phyloP scores from a whole-genome alignment of 495 filamentous ascomycete species.

The Achaetomiella virescens region DNA sequence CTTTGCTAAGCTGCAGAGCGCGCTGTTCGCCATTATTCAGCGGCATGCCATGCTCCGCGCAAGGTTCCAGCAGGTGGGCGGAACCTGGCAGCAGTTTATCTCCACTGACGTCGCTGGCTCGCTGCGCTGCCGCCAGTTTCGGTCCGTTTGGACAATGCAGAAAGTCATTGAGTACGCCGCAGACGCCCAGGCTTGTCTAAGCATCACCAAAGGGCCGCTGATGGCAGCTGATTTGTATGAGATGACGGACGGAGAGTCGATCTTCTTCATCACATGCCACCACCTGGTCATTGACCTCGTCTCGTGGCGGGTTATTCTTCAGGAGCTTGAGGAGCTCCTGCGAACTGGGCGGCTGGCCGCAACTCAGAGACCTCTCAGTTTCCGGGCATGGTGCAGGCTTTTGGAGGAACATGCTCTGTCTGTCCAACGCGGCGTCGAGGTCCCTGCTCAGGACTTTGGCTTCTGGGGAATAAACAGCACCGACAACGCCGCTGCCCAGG shows the following conservation, averaged over 20 bases:
- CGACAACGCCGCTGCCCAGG: constrained; percentile 18
- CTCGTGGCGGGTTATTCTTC: constrained; percentile 52
- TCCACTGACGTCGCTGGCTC: constrained; percentile 15
- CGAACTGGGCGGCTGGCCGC: neutral
- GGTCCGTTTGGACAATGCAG: constrained; percentile 7
- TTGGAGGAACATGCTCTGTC: constrained; percentile 5
- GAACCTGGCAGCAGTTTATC: constrained; percentile 27
- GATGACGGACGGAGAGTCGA: neutral
- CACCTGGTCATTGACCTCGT: constrained; percentile 55
- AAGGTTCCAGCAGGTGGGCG: constrained; percentile 36
- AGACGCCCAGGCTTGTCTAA: constrained; percentile 27
- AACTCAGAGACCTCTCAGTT: constrained; percentile 33
- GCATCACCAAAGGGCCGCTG: constrained; percentile 33
- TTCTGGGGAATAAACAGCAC: constrained; percentile 24
- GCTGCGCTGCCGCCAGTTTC: constrained; percentile 10
- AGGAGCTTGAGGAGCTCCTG: constrained; percentile 50
- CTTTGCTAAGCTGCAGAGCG: constrained; percentile 12
- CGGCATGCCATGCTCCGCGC: constrained; percentile 60
- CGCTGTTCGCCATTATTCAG: constrained; percentile 23
- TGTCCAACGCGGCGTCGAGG: neutral
- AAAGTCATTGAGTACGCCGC: constrained; percentile 2
- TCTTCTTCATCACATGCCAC: constrained; percentile 47
- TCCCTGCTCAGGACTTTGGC: constrained; percentile 7
- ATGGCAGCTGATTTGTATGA: constrained; percentile 15
- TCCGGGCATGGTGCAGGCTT: constrained; percentile 44